phyloP scores from a whole-genome alignment of 2,329 filamentous ascomycete species.

The Nemania bipapillata region DNA sequence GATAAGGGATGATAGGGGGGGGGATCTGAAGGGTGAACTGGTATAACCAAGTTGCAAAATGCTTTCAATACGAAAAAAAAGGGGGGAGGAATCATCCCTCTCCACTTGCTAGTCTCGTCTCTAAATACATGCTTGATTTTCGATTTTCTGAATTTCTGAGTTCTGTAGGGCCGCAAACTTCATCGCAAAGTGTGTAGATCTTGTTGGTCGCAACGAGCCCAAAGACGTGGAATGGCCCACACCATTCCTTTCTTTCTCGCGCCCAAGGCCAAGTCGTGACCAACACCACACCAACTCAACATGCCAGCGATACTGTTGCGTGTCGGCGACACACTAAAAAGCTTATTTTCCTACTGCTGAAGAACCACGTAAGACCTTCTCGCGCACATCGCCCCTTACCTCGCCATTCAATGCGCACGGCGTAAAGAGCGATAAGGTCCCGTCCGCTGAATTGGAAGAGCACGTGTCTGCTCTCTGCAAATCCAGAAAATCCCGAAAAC shows the following conservation, averaged over 20 bases:
- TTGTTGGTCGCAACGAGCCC: conserved; percentile 31
- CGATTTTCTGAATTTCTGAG: conserved; percentile 3
- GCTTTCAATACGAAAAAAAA: conserved; percentile 3
- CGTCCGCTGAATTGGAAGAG: conserved; percentile 14
- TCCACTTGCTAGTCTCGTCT: neutral
- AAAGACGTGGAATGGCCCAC: conserved; percentile 33
- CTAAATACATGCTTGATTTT: neutral
- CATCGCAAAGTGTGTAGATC: conserved; percentile 1
- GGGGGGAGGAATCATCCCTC: neutral
- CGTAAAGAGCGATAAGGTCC: neutral
- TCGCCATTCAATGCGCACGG: conserved; percentile 14
- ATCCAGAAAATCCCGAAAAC: neutral
- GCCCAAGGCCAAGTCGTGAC: conserved; percentile 28
- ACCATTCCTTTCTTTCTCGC: conserved; percentile 27
- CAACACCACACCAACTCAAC: conserved; percentile 26
- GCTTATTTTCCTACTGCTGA: conserved; percentile 8
- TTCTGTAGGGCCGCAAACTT: conserved; percentile 20
- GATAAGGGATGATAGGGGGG: neutral
- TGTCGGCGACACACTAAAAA: conserved; percentile 21
- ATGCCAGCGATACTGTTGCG: conserved; percentile 27
- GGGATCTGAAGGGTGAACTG: neutral
- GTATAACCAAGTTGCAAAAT: neutral
- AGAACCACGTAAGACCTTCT: conserved; percentile 28
- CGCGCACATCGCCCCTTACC: conserved; percentile 13
- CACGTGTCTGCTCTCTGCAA: conserved; percentile 8